Base-by-base conservation (phyloP, 2,329 filamentous ascomycete genomes). In the Rutstroemia sp. region DNA sequence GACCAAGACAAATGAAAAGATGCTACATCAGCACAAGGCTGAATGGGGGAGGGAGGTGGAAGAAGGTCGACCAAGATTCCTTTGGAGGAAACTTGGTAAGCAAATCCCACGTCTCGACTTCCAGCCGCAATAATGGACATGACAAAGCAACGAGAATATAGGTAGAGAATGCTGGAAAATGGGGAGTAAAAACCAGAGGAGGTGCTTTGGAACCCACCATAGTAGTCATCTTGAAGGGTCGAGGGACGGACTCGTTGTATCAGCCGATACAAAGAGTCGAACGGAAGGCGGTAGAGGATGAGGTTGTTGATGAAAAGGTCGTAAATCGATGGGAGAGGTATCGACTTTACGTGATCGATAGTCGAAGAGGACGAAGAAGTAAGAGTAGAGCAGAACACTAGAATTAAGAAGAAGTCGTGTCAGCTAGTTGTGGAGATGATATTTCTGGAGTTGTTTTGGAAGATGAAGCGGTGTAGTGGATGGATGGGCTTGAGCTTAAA, bases 171-270 rank as follows among this genome's bases (percentile, higher is more conserved):
- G 63, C 65, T 61, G 62, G 67, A 67, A 65, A 65, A 69, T 69
- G 67, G 69, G 74, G 67, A 74, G 71, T 70, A 68, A 66, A 68
- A 68, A 70, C 68, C 66, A 69, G 66, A 67, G 66, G 66, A 57
- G 66, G 67, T 63, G 63, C 67, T 67, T 63, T 70, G 65, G 69
- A 65, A 66, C 71, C 69, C 72, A 83, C 80, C 80, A 83, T 83
- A 72, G 80, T 83, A 74, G 80, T 82, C 80, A 83, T 83, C 69
- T 70, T 77, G 71, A 68, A 65, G 62, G 27, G 27, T 64, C 60
- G 61, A 62, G 65, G 65, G 68, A 68, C 67, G 67, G 65, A 69
- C 65, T 69, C 66, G 66, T 59, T 60, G 62, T 68, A 66, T 65
- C 65, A 62, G 62, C 62, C 63, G 65, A 69, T 65, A 68, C 65